A percentile compares a stretch with the other conserved stretches of the same genome.
These are phyloP conservation scores for Aspergillus piperis DNA, from an alignment of 2,329 filamentous ascomycete genomes.

Conservation along the genomic window DNA sequence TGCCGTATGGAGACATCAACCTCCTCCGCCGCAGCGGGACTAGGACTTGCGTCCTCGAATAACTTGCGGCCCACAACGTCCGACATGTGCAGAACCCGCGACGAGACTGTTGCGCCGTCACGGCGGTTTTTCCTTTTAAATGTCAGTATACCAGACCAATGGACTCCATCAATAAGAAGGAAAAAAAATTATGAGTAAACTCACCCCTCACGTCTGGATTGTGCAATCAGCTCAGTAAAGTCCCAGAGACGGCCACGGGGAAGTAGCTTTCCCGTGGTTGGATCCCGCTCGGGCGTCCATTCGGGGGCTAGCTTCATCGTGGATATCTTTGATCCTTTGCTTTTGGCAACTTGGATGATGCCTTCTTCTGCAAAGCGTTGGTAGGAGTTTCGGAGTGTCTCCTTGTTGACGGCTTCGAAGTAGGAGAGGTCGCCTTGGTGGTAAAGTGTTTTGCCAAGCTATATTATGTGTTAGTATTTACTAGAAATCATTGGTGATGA, in stretches of 20 bases:
- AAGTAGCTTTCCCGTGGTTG: slow-evolving; percentile 60
- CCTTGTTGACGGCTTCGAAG: slow-evolving; percentile 98
- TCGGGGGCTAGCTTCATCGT: slow-evolving; percentile 68
- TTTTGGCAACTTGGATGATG: slow-evolving; percentile 74
- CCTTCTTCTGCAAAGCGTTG: slow-evolving; percentile 86
- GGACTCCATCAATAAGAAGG: no score
- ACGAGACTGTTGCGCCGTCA: slow-evolving; percentile 88
- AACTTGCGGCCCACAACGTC: slow-evolving; percentile 71
- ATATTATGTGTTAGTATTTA: slow-evolving; percentile 26
- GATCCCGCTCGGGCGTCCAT: slow-evolving; percentile 72
- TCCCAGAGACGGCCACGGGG: slow-evolving; percentile 82
- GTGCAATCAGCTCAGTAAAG: slow-evolving; percentile 85
- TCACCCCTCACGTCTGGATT: slow-evolving; percentile 75
- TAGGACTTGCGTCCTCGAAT: slow-evolving; percentile 51
- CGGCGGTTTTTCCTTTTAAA: slow-evolving; percentile 74
- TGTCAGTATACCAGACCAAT: neutral
- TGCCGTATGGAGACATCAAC: slow-evolving; percentile 38
- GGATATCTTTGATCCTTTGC: slow-evolving; percentile 53
- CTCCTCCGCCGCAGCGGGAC: slow-evolving; percentile 21
- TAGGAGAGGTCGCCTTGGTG: slow-evolving; percentile 97
- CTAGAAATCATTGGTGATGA: no score
- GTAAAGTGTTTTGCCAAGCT: slow-evolving; percentile 94
- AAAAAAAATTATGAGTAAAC: slow-evolving; percentile 12
- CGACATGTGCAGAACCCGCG: slow-evolving; percentile 74
- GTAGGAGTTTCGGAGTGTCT: slow-evolving; percentile 93